phyloP scores from a whole-genome alignment of 306 rosid species.

The Chamaecrista fasciculata region DNA sequence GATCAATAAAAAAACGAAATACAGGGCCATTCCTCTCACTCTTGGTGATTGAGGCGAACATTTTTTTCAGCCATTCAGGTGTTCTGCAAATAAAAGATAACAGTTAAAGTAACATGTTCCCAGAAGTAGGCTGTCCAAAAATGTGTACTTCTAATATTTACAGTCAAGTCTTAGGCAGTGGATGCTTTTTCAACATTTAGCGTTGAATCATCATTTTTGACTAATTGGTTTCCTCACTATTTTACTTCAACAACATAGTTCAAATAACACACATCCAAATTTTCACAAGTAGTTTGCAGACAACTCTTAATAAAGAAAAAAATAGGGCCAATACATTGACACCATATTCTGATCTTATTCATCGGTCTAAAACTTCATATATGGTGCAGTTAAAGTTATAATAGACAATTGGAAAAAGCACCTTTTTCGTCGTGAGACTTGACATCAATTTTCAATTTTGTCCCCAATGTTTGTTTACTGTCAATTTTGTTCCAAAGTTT shows the following conservation, averaged over 20 bases:
- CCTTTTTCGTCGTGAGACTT: no score
- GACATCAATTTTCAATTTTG: no score
- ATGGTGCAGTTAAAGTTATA: neutral
- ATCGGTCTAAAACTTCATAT: neutral
- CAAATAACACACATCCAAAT: neutral
- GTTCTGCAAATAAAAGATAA: conserved; percentile 55
- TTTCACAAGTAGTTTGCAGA: neutral
- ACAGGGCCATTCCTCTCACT: conserved; percentile 90
- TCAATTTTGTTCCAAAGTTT: no score
- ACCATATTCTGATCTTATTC: neutral
- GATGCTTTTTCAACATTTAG: conserved; percentile 6
- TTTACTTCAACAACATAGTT: neutral
- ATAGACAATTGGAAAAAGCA: neutral
- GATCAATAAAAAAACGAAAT: conserved; percentile 93
- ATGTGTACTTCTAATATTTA: neutral
- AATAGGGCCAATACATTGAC: neutral
- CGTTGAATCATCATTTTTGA: neutral
- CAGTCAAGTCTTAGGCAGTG: conserved; percentile 6
- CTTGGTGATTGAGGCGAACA: conserved; percentile 71
- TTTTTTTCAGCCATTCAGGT: conserved; percentile 89
- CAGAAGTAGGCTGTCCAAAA: neutral
- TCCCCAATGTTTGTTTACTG: no score
- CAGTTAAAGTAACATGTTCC: neutral
- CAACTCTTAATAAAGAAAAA: neutral
- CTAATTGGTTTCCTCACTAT: neutral